Percentiles rank a stretch among this genome's conserved stretches.
phyloP scores from a whole-genome alignment of 23 red algal species.

The Gracilaria domingensis region DNA sequence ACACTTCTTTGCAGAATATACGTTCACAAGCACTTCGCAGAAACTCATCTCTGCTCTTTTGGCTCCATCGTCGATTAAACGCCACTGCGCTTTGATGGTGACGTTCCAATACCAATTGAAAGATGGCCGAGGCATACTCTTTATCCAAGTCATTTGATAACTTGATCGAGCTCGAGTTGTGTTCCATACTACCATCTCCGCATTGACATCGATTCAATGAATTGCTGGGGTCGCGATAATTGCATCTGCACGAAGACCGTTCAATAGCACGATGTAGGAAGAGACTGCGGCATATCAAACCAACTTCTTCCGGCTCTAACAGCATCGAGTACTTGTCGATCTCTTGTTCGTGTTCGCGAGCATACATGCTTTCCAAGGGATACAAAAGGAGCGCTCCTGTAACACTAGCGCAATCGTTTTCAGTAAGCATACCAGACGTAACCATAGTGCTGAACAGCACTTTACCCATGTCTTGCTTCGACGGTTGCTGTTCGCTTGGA shows the following conservation, averaged over 20 bases:
- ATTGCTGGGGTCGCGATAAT: neutral
- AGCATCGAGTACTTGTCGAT: constrained; percentile 20
- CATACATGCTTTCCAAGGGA: constrained; percentile 42
- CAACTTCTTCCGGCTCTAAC: constrained; percentile 16
- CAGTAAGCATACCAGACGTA: neutral
- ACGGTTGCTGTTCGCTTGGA: neutral
- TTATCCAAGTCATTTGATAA: constrained; percentile 52
- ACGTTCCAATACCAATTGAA: neutral
- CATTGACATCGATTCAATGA: neutral
- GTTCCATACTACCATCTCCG: neutral
- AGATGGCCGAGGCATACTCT: constrained; percentile 45
- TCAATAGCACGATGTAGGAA: constrained; percentile 33
- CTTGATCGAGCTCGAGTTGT: neutral
- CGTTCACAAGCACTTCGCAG: constrained; percentile 35
- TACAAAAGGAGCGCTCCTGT: constrained; percentile 7
- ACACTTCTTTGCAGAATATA: constrained; percentile 55
- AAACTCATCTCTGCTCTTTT: constrained; percentile 23
- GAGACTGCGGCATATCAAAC: constrained; percentile 52
- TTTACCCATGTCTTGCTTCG: constrained; percentile 20
- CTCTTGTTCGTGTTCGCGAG: constrained; percentile 16
- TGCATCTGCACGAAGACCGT: constrained; percentile 29
- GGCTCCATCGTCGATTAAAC: constrained; percentile 2
- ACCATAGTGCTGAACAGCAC: constrained; percentile 37
- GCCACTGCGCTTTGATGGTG: constrained; percentile 9
- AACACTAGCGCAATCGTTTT: constrained; percentile 20